phyloP scores from a whole-genome alignment of 495 filamentous ascomycete genomes.

The Barbatosphaeria neglecta region DNA sequence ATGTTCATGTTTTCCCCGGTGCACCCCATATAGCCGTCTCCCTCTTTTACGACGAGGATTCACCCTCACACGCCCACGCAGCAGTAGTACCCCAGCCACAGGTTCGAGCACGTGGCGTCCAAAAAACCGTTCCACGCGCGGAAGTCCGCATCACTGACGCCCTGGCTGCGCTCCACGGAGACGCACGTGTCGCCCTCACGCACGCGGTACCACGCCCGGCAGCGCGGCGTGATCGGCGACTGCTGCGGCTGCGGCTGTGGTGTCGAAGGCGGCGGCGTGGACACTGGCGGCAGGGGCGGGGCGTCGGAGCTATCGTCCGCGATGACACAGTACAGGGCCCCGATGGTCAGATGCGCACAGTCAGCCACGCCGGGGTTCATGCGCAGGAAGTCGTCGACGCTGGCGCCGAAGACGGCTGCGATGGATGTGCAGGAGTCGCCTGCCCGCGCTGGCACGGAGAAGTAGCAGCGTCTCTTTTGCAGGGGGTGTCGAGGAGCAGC shows the following conservation, averaged over 20 bases:
- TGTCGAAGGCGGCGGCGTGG: background rate
- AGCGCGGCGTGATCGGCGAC: conserved; percentile 5
- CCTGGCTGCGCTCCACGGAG: conserved; percentile 1
- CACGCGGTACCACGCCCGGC: conserved; percentile 8
- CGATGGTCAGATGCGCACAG: conserved; percentile 1
- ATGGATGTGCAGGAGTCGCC: conserved; percentile 10
- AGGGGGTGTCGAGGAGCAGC: no score
- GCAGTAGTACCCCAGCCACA: conserved; percentile 9
- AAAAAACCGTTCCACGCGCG: conserved; percentile 8
- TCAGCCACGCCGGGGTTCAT: conserved; percentile 2
- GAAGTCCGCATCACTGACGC: conserved; percentile 11
- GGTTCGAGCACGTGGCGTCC: conserved; percentile 4
- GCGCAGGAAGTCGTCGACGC: conserved; percentile 8
- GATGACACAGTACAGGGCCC: conserved; percentile 6
- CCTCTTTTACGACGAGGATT: background rate
- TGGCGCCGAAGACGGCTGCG: conserved; percentile 2
- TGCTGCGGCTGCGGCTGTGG: conserved; percentile 3
- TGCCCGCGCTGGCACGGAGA: background rate
- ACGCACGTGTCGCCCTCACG: conserved; percentile 4
- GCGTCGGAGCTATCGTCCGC: background rate
- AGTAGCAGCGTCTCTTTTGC: background rate
- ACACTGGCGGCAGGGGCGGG: background rate
- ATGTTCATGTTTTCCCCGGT: no score
- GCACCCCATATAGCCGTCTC: background rate
- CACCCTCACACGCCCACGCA: conserved; percentile 5